Evolutionary conservation across 148 eudicot genomes (phyloP).

Genomic region (Simmondsia chinensis): DNA sequence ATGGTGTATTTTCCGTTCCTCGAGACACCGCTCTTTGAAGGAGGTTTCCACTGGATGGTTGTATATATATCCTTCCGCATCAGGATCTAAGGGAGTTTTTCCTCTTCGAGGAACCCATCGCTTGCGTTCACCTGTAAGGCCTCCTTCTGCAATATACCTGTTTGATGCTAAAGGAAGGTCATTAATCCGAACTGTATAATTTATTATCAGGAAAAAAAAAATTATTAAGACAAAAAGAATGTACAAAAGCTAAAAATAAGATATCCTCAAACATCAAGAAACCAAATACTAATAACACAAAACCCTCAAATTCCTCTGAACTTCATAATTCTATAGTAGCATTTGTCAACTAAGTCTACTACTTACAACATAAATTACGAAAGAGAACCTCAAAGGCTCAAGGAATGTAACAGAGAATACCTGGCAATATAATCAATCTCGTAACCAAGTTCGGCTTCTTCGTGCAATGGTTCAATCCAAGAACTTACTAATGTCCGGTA

Average conservation of each 20-base stretch:
- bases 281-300: too few relatives aligned
- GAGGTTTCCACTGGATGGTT: slow-evolving; percentile 82
- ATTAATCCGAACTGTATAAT: too few relatives aligned
- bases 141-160: slow-evolving; percentile 91
- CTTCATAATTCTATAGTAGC: too few relatives aligned
- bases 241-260: too few relatives aligned
- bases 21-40: slow-evolving; percentile 84
- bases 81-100: slow-evolving; percentile 92
- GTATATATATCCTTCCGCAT: slow-evolving; percentile 74
- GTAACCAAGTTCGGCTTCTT: slow-evolving; percentile 96
- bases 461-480: slow-evolving; percentile 98
- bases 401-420: slow-evolving; percentile 20
- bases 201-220: too few relatives aligned
- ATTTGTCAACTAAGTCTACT: too few relatives aligned
- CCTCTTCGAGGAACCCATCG: slow-evolving; percentile 99
- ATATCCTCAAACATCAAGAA: too few relatives aligned
- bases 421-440: slow-evolving; percentile 92
- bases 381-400: neutral
- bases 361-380: neutral
- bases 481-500: slow-evolving; percentile 92
- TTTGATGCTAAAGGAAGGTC: slow-evolving; percentile 3
- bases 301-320: too few relatives aligned
- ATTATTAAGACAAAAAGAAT: too few relatives aligned
- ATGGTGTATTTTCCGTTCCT: slow-evolving; percentile 64
- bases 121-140: slow-evolving; percentile 95